phyloP scores from a whole-genome alignment of 192 early-diverging fungal species.

The Chytriomyces sp. region DNA sequence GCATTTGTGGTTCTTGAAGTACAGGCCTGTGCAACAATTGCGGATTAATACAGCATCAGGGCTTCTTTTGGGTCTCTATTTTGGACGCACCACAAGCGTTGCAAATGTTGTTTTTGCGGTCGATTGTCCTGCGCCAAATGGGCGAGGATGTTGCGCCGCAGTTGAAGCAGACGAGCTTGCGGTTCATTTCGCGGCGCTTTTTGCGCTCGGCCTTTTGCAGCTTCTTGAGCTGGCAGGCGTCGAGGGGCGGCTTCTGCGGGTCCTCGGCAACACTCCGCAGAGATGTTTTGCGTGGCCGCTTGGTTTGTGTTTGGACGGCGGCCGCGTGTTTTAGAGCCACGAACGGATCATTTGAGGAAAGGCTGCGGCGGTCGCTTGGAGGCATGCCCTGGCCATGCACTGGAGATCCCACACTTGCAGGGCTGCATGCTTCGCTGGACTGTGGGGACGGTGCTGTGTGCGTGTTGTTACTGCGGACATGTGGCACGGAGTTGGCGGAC shows the following conservation, averaged over 20 bases:
- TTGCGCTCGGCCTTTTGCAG: slow-evolving; percentile 48
- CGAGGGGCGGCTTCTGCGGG: slow-evolving; percentile 6
- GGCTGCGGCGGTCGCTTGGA: not conserved
- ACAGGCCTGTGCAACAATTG: slow-evolving; percentile 41
- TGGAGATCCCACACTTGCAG: slow-evolving; percentile 6
- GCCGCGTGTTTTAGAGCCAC: not conserved
- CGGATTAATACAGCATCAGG: not conserved
- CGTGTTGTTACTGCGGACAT: slow-evolving; percentile 1
- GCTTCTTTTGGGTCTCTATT: not conserved
- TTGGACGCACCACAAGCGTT: slow-evolving; percentile 75
- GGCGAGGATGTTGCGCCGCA: slow-evolving; percentile 74
- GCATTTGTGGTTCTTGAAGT: slow-evolving; percentile 55
- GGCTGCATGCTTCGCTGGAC: not conserved
- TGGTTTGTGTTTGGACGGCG: not conserved
- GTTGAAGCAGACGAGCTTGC: slow-evolving; percentile 66
- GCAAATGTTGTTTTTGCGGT: slow-evolving; percentile 77
- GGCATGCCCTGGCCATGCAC: slow-evolving; percentile 18
- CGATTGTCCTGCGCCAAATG: slow-evolving; percentile 79
- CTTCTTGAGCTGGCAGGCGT: slow-evolving; percentile 30
- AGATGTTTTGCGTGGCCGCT: not conserved
- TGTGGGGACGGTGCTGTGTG: not conserved
- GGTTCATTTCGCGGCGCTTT: slow-evolving; percentile 45
- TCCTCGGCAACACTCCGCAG: too few relatives aligned
- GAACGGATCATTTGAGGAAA: not conserved
- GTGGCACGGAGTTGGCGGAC: not conserved